Evolutionary conservation across 371 early-diverging fungal species (phyloP), one percentile per base, ranked within the genome.

Genomic region (Encephalitozoon romaleae): DNA sequence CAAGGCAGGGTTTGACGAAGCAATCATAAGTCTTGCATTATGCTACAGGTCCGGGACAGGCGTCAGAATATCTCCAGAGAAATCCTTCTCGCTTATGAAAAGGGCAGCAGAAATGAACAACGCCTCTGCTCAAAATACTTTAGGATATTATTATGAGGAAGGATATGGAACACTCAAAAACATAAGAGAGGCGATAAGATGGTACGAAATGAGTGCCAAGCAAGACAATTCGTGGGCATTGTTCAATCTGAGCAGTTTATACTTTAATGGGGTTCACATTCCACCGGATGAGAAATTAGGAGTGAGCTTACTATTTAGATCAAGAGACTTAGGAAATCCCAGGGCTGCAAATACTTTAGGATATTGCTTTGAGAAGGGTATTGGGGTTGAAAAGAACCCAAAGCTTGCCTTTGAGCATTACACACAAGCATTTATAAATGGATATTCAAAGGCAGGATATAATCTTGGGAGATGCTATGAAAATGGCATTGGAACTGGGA

Each of bases 111-210:
- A 67, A 18, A 39, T 67, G 21, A 49, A 55, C 12, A 72, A 78
- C 39, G n/a, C 72, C 3, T 78, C 74, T 21, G 80, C 80, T 4
- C 77, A 80, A 42, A 76, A 75, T 43, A 69, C 66, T 26, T 28
- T 84, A 0, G 84, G 72, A 15, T 64, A 52, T 11, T 90, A 90
- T 71, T 91, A 89, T 82, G 91, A 92, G 73, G 89, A 91, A 78
- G 92, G 91, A 83, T 68, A 87, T 41, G 92, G 92, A 9, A 87
- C 90, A 6, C 81, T 80, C 21, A 74, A 84, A n/a, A 84, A 91
- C 74, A 83, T 86, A 42, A 69, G 74, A 11, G 68, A 84, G 53
- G 91, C 92, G 0, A 88, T 88, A 3, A 49, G 78, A 8, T 90
- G 90, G 89, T 92, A 91, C 84, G 79, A 82, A 12, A 85, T 85